Conservation (phyloP, 768 basidiomycete species). For the Mycena maculata region DNA sequence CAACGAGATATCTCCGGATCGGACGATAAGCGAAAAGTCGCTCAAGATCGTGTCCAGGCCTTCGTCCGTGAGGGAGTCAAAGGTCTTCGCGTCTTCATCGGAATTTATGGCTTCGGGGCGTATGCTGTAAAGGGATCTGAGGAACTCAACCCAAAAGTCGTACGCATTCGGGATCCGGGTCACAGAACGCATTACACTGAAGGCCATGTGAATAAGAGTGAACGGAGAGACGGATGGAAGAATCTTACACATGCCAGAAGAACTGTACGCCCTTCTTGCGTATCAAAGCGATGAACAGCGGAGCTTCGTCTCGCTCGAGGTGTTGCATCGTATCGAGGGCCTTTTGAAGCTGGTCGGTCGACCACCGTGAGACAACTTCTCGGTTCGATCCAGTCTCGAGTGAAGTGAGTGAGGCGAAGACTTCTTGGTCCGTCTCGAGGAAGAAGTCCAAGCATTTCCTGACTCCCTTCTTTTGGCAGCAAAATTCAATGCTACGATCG, state of each 20-base stretch:
- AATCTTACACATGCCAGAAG: slow-evolving; percentile 33
- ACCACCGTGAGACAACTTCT: slow-evolving; percentile 24
- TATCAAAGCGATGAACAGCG: slow-evolving; percentile 24
- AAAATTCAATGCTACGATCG: slow-evolving; percentile 15
- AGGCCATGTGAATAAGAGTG: not conserved
- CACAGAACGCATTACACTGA: slow-evolving; percentile 26
- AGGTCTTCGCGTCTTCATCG: slow-evolving; percentile 28
- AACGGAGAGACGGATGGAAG: not conserved
- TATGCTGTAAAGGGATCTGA: slow-evolving; percentile 21
- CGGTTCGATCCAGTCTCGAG: slow-evolving; percentile 22
- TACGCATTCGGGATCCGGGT: slow-evolving; percentile 33
- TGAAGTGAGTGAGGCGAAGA: slow-evolving; percentile 6
- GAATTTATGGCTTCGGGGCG: slow-evolving; percentile 16
- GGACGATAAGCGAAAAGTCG: slow-evolving; percentile 26
- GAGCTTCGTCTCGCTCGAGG: slow-evolving; percentile 28
- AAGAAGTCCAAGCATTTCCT: slow-evolving; percentile 31
- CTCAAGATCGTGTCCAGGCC: slow-evolving; percentile 30
- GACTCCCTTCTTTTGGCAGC: slow-evolving; percentile 29
- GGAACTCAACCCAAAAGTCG: slow-evolving; percentile 35
- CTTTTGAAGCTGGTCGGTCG: slow-evolving; percentile 22
- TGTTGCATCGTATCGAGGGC: slow-evolving; percentile 29
- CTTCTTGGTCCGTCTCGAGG: slow-evolving; percentile 20
- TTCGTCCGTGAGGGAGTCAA: slow-evolving; percentile 28
- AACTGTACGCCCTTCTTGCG: slow-evolving; percentile 28
- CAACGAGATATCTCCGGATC: slow-evolving; percentile 27